Conservation (phyloP, 2,329 filamentous ascomycete species). For the Pseudocercospora macadamiae region DNA sequence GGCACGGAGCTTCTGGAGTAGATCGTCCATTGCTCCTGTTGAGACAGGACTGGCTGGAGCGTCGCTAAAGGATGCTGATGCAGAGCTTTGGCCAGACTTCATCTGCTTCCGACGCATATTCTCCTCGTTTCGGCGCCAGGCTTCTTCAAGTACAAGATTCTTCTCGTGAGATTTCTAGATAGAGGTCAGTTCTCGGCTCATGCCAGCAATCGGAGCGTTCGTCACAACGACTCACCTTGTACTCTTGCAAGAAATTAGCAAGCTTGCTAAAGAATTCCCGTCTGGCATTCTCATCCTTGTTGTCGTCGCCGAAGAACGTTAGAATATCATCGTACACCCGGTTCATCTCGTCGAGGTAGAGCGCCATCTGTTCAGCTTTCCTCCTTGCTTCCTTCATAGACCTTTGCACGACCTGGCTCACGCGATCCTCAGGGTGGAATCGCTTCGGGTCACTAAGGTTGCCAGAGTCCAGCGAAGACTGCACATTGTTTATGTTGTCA, state of each 20-base stretch:
- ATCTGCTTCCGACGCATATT: constrained; percentile 88
- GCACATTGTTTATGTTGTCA: constrained; percentile 90
- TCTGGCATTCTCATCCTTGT: constrained; percentile 85
- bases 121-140: constrained; percentile 80
- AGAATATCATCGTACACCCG: constrained; percentile 93
- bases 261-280: constrained; percentile 96
- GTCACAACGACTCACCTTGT: constrained; percentile 80
- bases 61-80: constrained; percentile 44
- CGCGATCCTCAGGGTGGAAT: constrained; percentile 96
- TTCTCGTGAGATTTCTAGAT: constrained; percentile 81
- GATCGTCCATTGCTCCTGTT: constrained; percentile 91
- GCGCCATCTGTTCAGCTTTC: constrained; percentile 92
- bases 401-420: constrained; percentile 86
- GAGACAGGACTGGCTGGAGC: constrained; percentile 59
- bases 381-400: constrained; percentile 95
- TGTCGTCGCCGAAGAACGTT: constrained; percentile 94
- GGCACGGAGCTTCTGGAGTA: constrained; percentile 91
- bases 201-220: too few species aligned
- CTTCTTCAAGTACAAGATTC: constrained; percentile 83
- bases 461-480: constrained; percentile 86
- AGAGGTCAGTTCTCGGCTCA: constrained; percentile 12
- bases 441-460: constrained; percentile 96
- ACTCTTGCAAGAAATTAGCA: constrained; percentile 85
- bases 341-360: constrained; percentile 92
- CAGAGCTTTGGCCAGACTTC: constrained; percentile 50